Percentiles rank a stretch among this genome's conserved stretches.
These are phyloP conservation scores for Aspergillus brunneoviolaceus DNA, from an alignment of 2,329 filamentous ascomycete species.

Conservation along the genomic window DNA sequence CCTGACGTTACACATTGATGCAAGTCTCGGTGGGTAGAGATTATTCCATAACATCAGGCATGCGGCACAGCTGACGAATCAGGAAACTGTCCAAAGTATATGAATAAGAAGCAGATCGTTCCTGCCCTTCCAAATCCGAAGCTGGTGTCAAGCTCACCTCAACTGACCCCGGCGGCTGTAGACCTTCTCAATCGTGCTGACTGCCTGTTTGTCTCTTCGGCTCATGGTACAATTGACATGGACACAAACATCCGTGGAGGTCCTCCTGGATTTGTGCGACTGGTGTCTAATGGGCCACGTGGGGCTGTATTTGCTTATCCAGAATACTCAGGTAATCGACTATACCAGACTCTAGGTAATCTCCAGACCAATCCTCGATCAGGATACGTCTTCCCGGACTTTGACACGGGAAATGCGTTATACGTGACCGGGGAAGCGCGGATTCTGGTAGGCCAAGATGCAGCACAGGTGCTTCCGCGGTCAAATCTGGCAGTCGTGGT, in stretches of 20 bases:
- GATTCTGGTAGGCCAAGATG: slow-evolving; percentile 64
- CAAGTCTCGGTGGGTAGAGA: slow-evolving; percentile 58
- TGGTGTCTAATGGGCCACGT: slow-evolving; percentile 56
- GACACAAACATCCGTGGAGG: slow-evolving; percentile 81
- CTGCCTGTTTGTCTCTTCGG: slow-evolving; percentile 74
- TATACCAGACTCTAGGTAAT: slow-evolving; percentile 84
- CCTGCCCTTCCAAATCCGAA: slow-evolving; percentile 56
- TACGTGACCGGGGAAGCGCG: slow-evolving; percentile 70
- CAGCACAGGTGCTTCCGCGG: slow-evolving; percentile 62
- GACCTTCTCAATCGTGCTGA: slow-evolving; percentile 65
- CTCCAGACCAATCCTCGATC: slow-evolving; percentile 64
- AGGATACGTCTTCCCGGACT: slow-evolving; percentile 73
- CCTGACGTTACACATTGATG: slow-evolving; percentile 67
- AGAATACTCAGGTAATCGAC: slow-evolving; percentile 79
- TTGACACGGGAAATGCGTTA: slow-evolving; percentile 68
- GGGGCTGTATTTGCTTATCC: slow-evolving; percentile 66
- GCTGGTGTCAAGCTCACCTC: slow-evolving; percentile 48
- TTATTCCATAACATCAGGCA: background rate
- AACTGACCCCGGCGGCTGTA: slow-evolving; percentile 56
- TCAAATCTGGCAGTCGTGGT: slow-evolving; percentile 73
- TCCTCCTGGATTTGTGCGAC: slow-evolving; percentile 68
- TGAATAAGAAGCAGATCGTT: slow-evolving; percentile 69
- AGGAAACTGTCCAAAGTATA: slow-evolving; percentile 84
- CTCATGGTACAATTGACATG: slow-evolving; percentile 64
- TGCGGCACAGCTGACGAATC: slow-evolving; percentile 3